Percentiles rank a stretch among this genome's conserved stretches.
These are phyloP conservation scores for Aspergillus udagawae DNA, from an alignment of 2,329 filamentous ascomycete genomes.

Conservation along the genomic window DNA sequence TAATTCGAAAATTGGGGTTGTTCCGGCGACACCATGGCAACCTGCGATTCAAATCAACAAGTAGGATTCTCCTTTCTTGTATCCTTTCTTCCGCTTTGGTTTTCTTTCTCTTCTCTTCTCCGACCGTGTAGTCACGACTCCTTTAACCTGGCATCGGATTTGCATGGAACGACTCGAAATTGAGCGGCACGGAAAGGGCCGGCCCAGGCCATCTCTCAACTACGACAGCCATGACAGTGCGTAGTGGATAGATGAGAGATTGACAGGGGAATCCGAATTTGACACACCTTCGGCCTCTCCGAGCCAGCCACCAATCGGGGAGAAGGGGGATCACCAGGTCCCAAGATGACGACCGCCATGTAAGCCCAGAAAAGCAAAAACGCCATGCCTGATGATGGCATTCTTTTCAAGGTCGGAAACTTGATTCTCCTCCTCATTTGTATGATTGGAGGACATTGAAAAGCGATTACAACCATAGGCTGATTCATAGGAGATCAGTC, in stretches of 20 bases:
- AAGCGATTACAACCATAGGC: constrained; percentile 2
- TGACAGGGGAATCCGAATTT: constrained; percentile 7
- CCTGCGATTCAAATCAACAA: neutral
- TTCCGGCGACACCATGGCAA: neutral
- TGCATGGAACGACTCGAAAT: constrained; percentile 14
- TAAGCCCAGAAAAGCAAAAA: neutral
- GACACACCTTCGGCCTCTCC: constrained; percentile 8
- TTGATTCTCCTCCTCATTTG: neutral
- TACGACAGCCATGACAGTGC: constrained; percentile 13
- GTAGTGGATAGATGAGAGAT: constrained; percentile 11
- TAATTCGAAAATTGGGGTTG: neutral
- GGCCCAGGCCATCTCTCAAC: constrained; percentile 21
- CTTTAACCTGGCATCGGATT: constrained; percentile 2
- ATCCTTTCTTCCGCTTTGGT: constrained; percentile 2
- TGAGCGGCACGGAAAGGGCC: constrained; percentile 36
- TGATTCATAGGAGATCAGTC: constrained; percentile 8
- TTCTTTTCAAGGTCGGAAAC: neutral
- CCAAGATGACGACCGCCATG: constrained; percentile 1
- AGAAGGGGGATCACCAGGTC: constrained; percentile 11
- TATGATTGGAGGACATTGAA: neutral
- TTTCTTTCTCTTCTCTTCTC: constrained; percentile 3
- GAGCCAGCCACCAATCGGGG: neutral
- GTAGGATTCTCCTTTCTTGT: neutral
- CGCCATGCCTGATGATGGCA: neutral
- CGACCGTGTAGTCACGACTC: neutral